Evolutionary conservation across 768 basidiomycete genomes (phyloP).

Genomic region (Phlegmacium glaucopus): DNA sequence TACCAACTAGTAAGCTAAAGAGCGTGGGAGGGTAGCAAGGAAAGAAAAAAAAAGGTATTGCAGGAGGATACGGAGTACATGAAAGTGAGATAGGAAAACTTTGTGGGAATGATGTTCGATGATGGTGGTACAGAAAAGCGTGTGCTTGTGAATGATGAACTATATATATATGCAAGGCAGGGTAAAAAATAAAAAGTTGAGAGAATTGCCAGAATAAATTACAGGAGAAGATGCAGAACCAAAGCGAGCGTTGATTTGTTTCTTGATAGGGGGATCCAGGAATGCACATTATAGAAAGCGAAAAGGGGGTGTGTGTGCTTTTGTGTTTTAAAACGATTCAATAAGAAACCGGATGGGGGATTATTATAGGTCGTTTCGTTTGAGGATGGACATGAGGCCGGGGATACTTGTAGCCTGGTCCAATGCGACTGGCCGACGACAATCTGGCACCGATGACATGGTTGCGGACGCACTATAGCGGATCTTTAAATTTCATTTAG

Average conservation of each 20-base stretch:
- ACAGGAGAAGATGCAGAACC: too few species aligned
- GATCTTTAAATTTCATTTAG: constrained; percentile 37
- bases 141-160: too few species aligned
- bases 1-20: background rate
- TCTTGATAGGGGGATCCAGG: too few species aligned
- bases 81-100: background rate
- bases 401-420: constrained; percentile 60
- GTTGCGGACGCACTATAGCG: constrained; percentile 60
- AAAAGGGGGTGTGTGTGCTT: background rate
- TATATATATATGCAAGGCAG: too few species aligned
- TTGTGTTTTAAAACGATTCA: background rate
- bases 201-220: background rate
- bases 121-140: constrained; percentile 10
- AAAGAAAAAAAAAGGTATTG: background rate
- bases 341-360: background rate
- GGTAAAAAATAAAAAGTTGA: constrained; percentile 1
- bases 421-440: constrained; percentile 58
- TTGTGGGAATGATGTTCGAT: background rate
- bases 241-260: too few species aligned
- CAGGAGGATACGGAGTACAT: background rate
- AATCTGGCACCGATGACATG: constrained; percentile 48
- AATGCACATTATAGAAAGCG: too few species aligned
- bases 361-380: constrained; percentile 30
- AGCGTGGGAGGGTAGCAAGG: background rate
- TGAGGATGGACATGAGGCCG: constrained; percentile 73